phyloP scores from a whole-genome alignment of 225 moss, liverwort and hornwort species.

The Sphagnum contortum region DNA sequence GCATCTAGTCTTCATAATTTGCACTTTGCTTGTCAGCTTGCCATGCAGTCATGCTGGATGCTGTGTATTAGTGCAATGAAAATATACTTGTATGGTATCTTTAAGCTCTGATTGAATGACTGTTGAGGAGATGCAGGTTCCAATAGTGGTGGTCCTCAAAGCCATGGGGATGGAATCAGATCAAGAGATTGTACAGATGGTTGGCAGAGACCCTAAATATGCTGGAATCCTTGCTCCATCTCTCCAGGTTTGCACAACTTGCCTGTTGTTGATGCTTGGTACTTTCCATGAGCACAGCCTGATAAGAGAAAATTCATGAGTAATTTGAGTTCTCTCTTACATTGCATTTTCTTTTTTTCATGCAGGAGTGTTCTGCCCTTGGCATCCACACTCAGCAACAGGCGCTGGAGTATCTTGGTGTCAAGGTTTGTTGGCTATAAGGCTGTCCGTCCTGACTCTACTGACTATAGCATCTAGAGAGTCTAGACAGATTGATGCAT shows the following conservation, averaged over 20 bases:
- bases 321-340: too few species aligned
- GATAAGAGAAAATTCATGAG: too few species aligned
- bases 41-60: too few species aligned
- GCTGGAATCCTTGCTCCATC: slow-evolving; percentile 92
- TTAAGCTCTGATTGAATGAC: neutral
- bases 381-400: slow-evolving; percentile 77
- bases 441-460: neutral
- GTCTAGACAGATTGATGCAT: neutral
- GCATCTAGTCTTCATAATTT: too few species aligned
- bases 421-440: slow-evolving; percentile 43
- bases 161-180: slow-evolving; percentile 98
- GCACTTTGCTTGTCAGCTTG: too few species aligned
- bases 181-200: slow-evolving; percentile 98
- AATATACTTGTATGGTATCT: too few species aligned
- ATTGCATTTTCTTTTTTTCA: neutral
- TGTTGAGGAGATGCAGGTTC: slow-evolving; percentile 39
- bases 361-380: slow-evolving; percentile 80
- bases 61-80: too few species aligned
- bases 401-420: slow-evolving; percentile 93
- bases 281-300: too few species aligned
- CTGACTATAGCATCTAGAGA: neutral
- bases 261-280: too few species aligned
- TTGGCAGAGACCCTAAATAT: slow-evolving; percentile 94
- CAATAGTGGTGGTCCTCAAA: slow-evolving; percentile 86
- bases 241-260: slow-evolving; percentile 55